phyloP scores from a whole-genome alignment of 768 basidiomycete species.

The Rhodosporidiobolus odoratus region DNA sequence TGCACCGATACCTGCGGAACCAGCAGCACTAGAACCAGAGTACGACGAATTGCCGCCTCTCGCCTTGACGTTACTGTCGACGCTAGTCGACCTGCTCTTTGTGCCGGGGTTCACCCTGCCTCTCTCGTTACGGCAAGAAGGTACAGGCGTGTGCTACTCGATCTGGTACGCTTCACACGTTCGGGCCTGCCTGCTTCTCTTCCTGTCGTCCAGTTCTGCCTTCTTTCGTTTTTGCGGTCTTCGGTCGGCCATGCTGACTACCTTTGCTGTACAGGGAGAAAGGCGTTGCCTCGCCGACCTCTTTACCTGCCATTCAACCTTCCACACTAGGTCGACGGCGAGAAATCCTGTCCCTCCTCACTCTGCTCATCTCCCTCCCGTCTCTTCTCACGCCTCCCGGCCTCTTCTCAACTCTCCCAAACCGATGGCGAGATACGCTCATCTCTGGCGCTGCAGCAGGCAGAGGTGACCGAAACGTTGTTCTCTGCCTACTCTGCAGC shows the following conservation, averaged over 20 bases:
- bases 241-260: neutral
- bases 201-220: no score
- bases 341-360: slow-evolving; percentile 81
- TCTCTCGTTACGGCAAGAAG: slow-evolving; percentile 55
- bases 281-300: slow-evolving; percentile 81
- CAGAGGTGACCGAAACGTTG: slow-evolving; percentile 50
- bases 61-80: slow-evolving; percentile 71
- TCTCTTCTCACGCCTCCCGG: slow-evolving; percentile 64
- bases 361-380: slow-evolving; percentile 68
- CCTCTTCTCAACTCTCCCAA: slow-evolving; percentile 61
- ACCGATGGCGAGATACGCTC: slow-evolving; percentile 25
- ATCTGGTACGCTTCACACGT: slow-evolving; percentile 91
- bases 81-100: slow-evolving; percentile 78
- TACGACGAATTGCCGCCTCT: slow-evolving; percentile 63
- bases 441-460: slow-evolving; percentile 37
- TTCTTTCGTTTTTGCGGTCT: neutral
- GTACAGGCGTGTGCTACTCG: slow-evolving; percentile 75
- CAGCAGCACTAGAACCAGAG: slow-evolving; percentile 45
- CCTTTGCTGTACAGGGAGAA: slow-evolving; percentile 65
- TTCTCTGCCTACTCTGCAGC: slow-evolving; percentile 89
- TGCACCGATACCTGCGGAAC: slow-evolving; percentile 14
- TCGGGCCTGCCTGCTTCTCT: no score
- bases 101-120: slow-evolving; percentile 92
- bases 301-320: slow-evolving; percentile 40
- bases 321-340: slow-evolving; percentile 67